Evolutionary conservation across 371 early-diverging fungal species (phyloP).

Genomic region (Mucor racemosus): DNA sequence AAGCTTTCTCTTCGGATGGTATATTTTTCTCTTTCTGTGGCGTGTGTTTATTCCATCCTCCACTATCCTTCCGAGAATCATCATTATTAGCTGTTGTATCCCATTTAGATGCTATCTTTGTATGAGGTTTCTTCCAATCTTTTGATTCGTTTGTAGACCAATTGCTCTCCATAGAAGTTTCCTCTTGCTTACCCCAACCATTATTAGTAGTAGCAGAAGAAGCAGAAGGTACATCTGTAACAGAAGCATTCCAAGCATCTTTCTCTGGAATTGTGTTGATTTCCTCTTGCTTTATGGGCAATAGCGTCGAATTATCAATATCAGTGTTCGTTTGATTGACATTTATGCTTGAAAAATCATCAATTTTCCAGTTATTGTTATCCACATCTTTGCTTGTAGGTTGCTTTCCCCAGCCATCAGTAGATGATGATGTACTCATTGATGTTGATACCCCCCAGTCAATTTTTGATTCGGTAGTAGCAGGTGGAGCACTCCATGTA

Average conservation of each 20-base stretch:
- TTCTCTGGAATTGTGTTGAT: too few relatives aligned
- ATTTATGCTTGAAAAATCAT: not conserved
- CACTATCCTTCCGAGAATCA: not conserved
- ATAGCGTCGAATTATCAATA: too few relatives aligned
- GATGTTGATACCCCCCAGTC: not conserved
- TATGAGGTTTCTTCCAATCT: not conserved
- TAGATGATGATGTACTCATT: not conserved
- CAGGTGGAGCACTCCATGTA: not conserved
- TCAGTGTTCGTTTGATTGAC: too few relatives aligned
- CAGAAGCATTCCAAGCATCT: not conserved
- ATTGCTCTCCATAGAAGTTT: not conserved
- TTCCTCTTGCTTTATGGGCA: too few relatives aligned
- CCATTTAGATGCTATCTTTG: not conserved
- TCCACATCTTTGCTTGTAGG: not conserved
- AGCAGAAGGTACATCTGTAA: too few relatives aligned
- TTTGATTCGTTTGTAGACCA: not conserved
- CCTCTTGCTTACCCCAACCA: constrained; percentile 2
- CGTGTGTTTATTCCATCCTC: not conserved
- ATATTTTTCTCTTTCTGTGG: not conserved
- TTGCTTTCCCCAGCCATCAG: not conserved
- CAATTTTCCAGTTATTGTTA: not conserved
- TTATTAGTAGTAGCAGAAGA: not conserved
- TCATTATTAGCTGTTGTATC: not conserved
- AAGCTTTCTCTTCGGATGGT: constrained; percentile 18
- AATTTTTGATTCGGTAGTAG: not conserved